Percentiles rank a stretch among this genome's conserved stretches.
These are phyloP conservation scores for Plasmodium gonderi DNA, from an alignment of 169 alveolate genomes.

Conservation along the genomic window DNA sequence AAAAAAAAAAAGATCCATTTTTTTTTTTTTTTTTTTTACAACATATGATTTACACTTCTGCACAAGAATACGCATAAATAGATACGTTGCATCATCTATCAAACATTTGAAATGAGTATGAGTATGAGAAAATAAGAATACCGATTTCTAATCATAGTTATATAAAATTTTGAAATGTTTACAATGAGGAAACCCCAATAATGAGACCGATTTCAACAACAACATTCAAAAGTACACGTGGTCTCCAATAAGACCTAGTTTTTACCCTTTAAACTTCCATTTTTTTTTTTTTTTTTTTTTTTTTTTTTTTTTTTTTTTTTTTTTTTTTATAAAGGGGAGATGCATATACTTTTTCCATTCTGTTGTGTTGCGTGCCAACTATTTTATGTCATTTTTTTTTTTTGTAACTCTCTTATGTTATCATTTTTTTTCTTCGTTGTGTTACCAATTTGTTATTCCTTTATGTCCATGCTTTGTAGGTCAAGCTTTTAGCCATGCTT, in stretches of 20 bases:
- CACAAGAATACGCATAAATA: background rate
- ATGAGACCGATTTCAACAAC: background rate
- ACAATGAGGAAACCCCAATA: background rate
- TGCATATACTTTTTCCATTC: background rate
- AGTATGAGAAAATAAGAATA: background rate
- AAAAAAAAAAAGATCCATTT: background rate
- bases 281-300: background rate
- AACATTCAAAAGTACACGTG: background rate
- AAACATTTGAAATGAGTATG: background rate
- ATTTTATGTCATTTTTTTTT: background rate
- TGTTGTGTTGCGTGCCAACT: background rate
- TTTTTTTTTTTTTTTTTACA: background rate
- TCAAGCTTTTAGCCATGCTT: conserved; percentile 17
- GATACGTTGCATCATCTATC: background rate
- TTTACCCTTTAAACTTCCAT: background rate
- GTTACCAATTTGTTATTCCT: no score
- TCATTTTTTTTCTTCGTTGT: background rate
- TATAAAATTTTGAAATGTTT: no score
- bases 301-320: background rate
- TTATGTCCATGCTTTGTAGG: no score
- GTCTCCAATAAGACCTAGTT: background rate
- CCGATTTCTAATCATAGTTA: no score
- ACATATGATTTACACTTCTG: background rate
- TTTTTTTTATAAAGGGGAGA: background rate
- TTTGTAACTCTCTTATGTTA: no score